Conservation (phyloP, 2,329 filamentous ascomycete genomes). For the Aspergillus texensis region DNA sequence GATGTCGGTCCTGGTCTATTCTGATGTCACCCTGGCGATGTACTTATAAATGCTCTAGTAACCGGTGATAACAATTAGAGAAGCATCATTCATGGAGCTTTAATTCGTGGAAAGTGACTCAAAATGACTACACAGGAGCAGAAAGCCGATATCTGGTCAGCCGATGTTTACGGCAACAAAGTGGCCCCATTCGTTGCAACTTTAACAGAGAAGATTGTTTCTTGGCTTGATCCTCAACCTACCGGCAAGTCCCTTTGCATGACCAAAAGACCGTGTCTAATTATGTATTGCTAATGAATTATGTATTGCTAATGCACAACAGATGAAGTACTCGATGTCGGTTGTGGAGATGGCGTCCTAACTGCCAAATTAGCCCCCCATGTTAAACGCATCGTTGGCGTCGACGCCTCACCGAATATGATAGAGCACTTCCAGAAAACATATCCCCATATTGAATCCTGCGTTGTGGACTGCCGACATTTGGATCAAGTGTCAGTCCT, state of each 20-base stretch:
- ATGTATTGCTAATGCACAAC: neutral
- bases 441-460: constrained; percentile 36
- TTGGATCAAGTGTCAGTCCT: constrained; percentile 31
- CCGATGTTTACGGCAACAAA: constrained; percentile 1
- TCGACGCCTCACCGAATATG: constrained; percentile 63
- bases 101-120: neutral
- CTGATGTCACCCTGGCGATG: neutral
- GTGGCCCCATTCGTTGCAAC: constrained; percentile 1
- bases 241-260: constrained; percentile 29
- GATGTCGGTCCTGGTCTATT: neutral
- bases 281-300: neutral
- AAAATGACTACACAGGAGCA: neutral
- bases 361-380: constrained; percentile 56
- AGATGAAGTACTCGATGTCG: constrained; percentile 64
- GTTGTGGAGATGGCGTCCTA: constrained; percentile 66
- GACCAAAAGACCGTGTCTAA: neutral
- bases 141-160: neutral
- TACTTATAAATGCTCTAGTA: neutral
- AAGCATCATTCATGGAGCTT: neutral
- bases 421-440: constrained; percentile 55
- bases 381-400: constrained; percentile 58
- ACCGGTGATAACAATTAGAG: neutral
- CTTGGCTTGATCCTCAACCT: constrained; percentile 56
- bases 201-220: neutral
- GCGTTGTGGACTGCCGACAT: constrained; percentile 39